Base-by-base conservation (phyloP, 83 land plant species). In the Thuja plicata region DNA sequence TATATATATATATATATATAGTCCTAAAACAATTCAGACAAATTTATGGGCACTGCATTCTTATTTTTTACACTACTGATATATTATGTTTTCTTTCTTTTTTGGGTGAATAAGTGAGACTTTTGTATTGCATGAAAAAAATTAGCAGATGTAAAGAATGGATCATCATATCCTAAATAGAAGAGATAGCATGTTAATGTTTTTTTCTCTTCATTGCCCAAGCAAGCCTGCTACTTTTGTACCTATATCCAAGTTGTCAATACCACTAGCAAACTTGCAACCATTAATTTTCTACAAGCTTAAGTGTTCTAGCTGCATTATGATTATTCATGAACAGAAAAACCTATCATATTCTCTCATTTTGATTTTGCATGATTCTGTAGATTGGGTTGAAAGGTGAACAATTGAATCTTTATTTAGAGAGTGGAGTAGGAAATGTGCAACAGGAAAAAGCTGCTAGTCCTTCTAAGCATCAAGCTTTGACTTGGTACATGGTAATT, bases 311-410 rank as follows among this genome's bases (percentile, higher is more conserved):
- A 2, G 78, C 1, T 38, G 8, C 38, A 74, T 12, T 74, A 74
- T 2, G 15, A 30, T 0, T 74, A 2, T 32, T 34, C 11, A 8
- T 74, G 37, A 74, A 74, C 38, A 38, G 7, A 8, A 17, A 38
- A 78, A 37, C 24, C 82, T 78, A 8, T 74, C 43, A 78, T 78
- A 5, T 37, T 35, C n/a, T n/a, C n/a, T n/a, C n/a, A n/a, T n/a
- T 1, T 62, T 37, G 17, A 27, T 27, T 46, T 84, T 62, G 46
- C 30, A 62, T 62, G 78, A 30, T 71, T 41, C 48, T 57, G 70
- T 88, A 97, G 99, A 94, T 97, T 89, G 99, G 99, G 38, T 77
- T 95, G 66, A 88, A 92, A n/a, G n/a, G n/a, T n/a, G n/a, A n/a
- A n/a, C n/a, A n/a, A n/a, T n/a, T n/a, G n/a, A n/a, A n/a, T n/a